Base-by-base conservation (phyloP, 192 early-diverging fungal genomes). In the Entophlyctis luteolus region DNA sequence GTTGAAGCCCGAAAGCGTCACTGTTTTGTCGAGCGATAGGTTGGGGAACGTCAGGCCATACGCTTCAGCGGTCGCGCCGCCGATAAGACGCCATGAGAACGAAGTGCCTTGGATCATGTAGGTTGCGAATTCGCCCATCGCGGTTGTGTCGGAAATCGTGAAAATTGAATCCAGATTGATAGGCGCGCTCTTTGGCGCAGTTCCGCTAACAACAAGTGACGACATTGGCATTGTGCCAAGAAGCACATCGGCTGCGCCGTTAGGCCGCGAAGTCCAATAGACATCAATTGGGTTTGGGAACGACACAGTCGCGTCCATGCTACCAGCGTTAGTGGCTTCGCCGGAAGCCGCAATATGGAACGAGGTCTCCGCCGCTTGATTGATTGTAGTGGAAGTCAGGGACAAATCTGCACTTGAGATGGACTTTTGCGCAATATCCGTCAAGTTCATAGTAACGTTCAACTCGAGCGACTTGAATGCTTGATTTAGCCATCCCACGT, bases 1-100 rank as follows among this genome's bases (percentile, higher is more conserved):
- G 12, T 45, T 28, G 22, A 60, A 45, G 12, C 38, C 58, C 0
- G 12, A 25, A 1, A 60, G 10, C 1, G 50, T 60, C 32, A 77
- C 63, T 4, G 47, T 31, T 58, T 77, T 77, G 72, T 65, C 60
- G 36, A 77, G 47, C 18, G 39, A 66, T 16, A 77, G 48, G 23
- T 68, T 71, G 6, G 34, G 53, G 62, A 71, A 68, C 34, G 34
- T 65, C 29, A 31, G 33, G n/a, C 67, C 66, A 33, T 72, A 32
- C 14, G 75, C 71, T 25, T 36, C 59, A 22, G 48, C 71, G 12
- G 31, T 28, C 4, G 72, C 45, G 8, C 29, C n/a, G 18, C 62
- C 68, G 6, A 33, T 18, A 12, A 76, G 35, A 25, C 55, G 28
- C 75, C 75, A 76, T 23, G 36, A 38, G 59, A 76, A 72, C 5